Base-by-base conservation (phyloP, 768 basidiomycete genomes). In the Podaxis sp. region DNA sequence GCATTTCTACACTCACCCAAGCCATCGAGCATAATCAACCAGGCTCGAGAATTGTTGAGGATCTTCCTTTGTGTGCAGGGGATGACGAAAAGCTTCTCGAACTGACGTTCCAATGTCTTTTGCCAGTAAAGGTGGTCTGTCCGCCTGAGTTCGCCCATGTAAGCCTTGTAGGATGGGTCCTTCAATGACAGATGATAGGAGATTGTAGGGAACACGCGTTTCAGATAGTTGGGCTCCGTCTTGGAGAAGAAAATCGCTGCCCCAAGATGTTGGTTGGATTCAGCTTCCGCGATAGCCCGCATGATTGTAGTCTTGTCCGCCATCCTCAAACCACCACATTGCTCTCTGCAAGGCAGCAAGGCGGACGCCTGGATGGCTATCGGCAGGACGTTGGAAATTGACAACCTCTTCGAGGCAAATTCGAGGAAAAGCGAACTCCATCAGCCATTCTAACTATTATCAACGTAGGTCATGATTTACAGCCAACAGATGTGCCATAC, bases 1-100 rank as follows among this genome's bases (percentile, higher is more conserved):
- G 7, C 44, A 17, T 52, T 66, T 0, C 64, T 53, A 24, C 72
- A 72, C 55, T 72, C 74, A 42, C 74, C 73, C 4, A 75, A 58
- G 7, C 71, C 73, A 57, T 75, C 74, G 17, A 59, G 44, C 2
- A 59, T 70, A 67, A 30, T 71, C 51, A 7, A 70, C 59, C 24
- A 65, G 11, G 26, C 13, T 33, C 12, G 28, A 4, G 26, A 3
- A 30, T 8, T 17, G 1, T 12, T 30, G 3, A 48, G 33, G 4
- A 59, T 8, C 17, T 49, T n/a, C 5, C 44, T 17, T 15, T 36
- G 44, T 2, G 19, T 4, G 8, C 65, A 57, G 2, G 70, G 65
- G 13, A 64, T 46, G 5, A 66, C 40, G 8, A 71, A 51, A 9
- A 71, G 61, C 4, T 40, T 12, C 17, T 63, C 40, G 24, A 69